Conservation (phyloP, 768 basidiomycete genomes). For the Mrakia blollopis region DNA sequence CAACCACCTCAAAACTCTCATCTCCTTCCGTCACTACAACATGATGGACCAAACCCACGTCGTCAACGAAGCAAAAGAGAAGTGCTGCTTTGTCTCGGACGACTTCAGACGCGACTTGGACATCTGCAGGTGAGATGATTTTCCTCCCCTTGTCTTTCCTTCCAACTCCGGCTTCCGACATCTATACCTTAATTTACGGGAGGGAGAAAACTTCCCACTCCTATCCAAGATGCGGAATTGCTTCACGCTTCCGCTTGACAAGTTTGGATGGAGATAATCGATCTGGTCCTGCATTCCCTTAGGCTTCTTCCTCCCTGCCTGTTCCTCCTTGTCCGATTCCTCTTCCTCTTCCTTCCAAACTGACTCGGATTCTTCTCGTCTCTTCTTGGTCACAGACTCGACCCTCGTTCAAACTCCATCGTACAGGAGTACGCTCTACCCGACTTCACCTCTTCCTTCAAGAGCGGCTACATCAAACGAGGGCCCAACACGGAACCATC, state of each 20-base stretch:
- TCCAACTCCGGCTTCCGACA: neutral
- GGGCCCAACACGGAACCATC: slow-evolving; percentile 30
- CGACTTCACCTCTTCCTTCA: slow-evolving; percentile 58
- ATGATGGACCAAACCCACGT: slow-evolving; percentile 97
- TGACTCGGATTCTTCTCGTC: neutral
- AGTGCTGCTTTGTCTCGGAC: slow-evolving; percentile 77
- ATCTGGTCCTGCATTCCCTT: neutral
- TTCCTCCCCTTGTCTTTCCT: neutral
- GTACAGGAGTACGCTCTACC: slow-evolving; percentile 87
- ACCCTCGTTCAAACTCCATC: slow-evolving; percentile 60
- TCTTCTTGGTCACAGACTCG: neutral
- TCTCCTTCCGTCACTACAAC: slow-evolving; percentile 95
- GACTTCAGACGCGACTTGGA: slow-evolving; percentile 68
- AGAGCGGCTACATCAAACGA: slow-evolving; percentile 49
- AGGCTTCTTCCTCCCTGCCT: neutral
- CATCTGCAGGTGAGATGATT: slow-evolving; percentile 62
- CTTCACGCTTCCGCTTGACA: neutral
- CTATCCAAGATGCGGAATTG: no score
- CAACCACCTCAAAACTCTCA: slow-evolving; percentile 87
- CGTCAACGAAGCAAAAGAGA: slow-evolving; percentile 86
- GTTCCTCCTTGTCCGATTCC: neutral
- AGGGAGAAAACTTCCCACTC: no score
- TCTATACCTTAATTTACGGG: no score
- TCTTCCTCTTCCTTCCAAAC: neutral
- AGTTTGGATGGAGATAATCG: neutral